These are phyloP conservation scores for Microbotryomycetes sp. DNA, from an alignment of 1,284 basidiomycete species.

Conservation along the genomic window DNA sequence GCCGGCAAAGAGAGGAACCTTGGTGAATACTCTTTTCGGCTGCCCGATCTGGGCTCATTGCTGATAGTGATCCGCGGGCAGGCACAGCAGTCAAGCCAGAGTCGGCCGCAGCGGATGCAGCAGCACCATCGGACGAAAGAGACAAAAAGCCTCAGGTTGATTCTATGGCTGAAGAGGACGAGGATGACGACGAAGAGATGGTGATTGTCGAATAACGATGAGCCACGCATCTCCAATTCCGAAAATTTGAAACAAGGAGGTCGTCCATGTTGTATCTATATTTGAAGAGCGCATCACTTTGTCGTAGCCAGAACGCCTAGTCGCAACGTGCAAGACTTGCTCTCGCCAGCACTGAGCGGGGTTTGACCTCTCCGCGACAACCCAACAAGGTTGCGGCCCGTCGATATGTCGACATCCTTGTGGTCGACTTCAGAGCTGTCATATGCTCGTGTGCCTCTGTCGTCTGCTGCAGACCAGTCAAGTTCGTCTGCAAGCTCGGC, in stretches of 20 bases:
- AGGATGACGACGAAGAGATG: slow-evolving; percentile 20
- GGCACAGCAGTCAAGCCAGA: slow-evolving; percentile 1
- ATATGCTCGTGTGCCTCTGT: slow-evolving; percentile 20
- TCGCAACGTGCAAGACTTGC: no score
- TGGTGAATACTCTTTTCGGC: background rate
- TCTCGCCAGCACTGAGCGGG: no score
- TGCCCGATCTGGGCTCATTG: slow-evolving; percentile 3
- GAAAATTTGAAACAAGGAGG: no score
- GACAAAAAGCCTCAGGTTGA: slow-evolving; percentile 5
- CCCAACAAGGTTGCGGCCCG: no score
- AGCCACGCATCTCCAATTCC: no score
- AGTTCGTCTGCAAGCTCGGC: background rate
- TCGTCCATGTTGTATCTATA: no score
- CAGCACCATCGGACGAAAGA: no score
- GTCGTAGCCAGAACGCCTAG: no score
- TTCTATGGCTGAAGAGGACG: background rate
- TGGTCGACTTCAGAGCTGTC: slow-evolving; percentile 29
- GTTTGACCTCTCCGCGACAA: no score
- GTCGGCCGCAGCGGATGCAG: slow-evolving; percentile 1
- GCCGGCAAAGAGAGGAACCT: slow-evolving; percentile 8
- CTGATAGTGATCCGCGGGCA: background rate
- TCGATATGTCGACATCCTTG: slow-evolving; percentile 19
- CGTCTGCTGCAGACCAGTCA: background rate
- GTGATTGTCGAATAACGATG: slow-evolving; percentile 9
- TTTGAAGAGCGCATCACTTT: no score